These are phyloP conservation scores for Penstemon eatonii DNA, from an alignment of 257 asterid species.

Conservation along the genomic window DNA sequence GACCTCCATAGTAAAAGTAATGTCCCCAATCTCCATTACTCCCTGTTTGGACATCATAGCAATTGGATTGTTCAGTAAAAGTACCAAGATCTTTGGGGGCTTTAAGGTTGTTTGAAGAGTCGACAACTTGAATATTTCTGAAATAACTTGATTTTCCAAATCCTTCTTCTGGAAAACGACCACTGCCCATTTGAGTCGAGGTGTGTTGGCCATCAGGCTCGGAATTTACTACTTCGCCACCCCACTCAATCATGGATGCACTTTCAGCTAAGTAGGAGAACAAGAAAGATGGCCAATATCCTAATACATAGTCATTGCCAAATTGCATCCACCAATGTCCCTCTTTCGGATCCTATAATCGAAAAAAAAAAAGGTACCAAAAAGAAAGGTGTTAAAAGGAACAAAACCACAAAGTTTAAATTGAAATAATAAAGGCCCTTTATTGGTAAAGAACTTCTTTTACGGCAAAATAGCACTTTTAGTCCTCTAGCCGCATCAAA, in stretches of 20 bases:
- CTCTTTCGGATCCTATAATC: slow-evolving; percentile 73
- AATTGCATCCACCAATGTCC: slow-evolving; percentile 98
- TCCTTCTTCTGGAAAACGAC: slow-evolving; percentile 83
- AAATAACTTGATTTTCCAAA: slow-evolving; percentile 82
- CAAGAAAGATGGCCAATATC: slow-evolving; percentile 94
- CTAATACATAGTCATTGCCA: slow-evolving; percentile 77
- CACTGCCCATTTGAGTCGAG: slow-evolving; percentile 90
- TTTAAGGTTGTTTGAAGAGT: slow-evolving; percentile 75
- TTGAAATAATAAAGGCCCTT: no score
- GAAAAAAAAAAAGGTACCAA: not conserved
- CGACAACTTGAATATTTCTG: slow-evolving; percentile 81
- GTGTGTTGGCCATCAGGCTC: slow-evolving; percentile 77
- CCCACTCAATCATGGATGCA: slow-evolving; percentile 91
- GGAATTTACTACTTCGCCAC: slow-evolving; percentile 86
- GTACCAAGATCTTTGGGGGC: slow-evolving; percentile 73
- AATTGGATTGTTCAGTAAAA: slow-evolving; percentile 76
- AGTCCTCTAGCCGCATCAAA: no score
- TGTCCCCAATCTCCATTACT: slow-evolving; percentile 85
- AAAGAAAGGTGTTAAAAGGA: not conserved
- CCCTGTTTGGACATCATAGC: slow-evolving; percentile 85
- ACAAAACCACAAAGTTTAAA: not conserved
- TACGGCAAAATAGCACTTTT: no score
- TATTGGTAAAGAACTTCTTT: no score
- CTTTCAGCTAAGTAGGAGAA: slow-evolving; percentile 78
- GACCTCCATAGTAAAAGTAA: slow-evolving; percentile 90